phyloP scores from a whole-genome alignment of 1,139 yeast species.

The Suhomyces guaymorum region DNA sequence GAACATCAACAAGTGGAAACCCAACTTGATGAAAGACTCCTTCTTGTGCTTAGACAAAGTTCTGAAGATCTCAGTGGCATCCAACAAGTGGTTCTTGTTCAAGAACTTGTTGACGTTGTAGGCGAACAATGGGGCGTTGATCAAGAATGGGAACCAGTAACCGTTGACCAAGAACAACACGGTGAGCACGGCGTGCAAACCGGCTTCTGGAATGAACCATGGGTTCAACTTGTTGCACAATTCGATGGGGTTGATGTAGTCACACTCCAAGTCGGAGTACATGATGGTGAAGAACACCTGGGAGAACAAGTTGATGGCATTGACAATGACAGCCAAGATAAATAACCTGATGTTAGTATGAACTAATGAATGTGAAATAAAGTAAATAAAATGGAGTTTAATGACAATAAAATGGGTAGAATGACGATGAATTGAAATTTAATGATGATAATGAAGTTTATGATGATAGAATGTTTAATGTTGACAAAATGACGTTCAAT shows the following conservation, averaged over 20 bases:
- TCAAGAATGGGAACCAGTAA: constrained; percentile 86
- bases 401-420: too few species aligned
- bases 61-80: constrained; percentile 97
- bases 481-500: too few species aligned
- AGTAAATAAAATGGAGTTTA: too few species aligned
- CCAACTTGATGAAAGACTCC: constrained; percentile 87
- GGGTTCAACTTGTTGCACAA: constrained; percentile 90
- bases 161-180: constrained; percentile 79
- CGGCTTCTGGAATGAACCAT: constrained; percentile 90
- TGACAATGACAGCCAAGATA: constrained; percentile 79
- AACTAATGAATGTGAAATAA: too few species aligned
- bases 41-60: constrained; percentile 90
- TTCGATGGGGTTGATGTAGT: constrained; percentile 95
- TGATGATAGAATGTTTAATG: too few species aligned
- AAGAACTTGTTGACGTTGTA: constrained; percentile 73
- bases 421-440: too few species aligned
- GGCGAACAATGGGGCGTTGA: constrained; percentile 84
- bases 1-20: constrained; percentile 88
- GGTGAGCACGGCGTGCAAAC: constrained; percentile 74
- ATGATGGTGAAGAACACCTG: constrained; percentile 92
- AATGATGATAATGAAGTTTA: background rate
- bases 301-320: constrained; percentile 82
- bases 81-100: constrained; percentile 82
- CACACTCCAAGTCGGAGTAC: constrained; percentile 93
- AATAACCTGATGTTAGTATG: constrained; percentile 52